phyloP scores from a whole-genome alignment of 257 asterid species.

The Gentiana macrophylla region DNA sequence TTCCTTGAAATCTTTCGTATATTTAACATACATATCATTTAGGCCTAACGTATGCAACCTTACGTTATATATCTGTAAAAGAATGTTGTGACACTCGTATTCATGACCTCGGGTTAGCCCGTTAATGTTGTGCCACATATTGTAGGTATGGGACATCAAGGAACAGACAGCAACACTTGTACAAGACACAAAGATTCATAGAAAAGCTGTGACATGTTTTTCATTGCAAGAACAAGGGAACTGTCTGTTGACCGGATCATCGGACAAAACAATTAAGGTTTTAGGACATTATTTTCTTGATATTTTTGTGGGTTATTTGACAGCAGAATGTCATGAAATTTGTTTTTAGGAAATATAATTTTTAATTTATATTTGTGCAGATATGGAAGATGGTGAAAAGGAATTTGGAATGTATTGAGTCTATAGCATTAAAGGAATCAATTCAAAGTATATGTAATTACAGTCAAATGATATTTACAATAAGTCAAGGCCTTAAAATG shows the following conservation, averaged over 20 bases:
- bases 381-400: conserved; percentile 64
- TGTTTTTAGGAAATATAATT: not conserved
- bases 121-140: conserved; percentile 4
- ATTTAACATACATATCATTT: not conserved
- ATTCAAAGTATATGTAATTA: conserved; percentile 44
- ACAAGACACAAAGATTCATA: conserved; percentile 48
- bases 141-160: conserved; percentile 78
- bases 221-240: conserved; percentile 62
- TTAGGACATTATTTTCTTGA: not conserved
- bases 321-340: conserved; percentile 3
- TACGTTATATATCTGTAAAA: no score
- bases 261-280: conserved; percentile 81
- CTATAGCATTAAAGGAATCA: conserved; percentile 58
- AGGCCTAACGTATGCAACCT: no score
- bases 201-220: conserved; percentile 71
- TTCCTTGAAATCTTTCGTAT: not conserved
- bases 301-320: not conserved
- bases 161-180: conserved; percentile 66
- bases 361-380: conserved; percentile 26
- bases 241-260: conserved; percentile 72
- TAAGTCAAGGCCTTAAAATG: conserved; percentile 51
- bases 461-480: conserved; percentile 54
- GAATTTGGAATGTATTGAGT: conserved; percentile 59
- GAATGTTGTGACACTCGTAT: no score
- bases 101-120: no score